Evolutionary conservation across 2,329 filamentous ascomycete species (phyloP).

Genomic region (Aspergillaceae sp.): DNA sequence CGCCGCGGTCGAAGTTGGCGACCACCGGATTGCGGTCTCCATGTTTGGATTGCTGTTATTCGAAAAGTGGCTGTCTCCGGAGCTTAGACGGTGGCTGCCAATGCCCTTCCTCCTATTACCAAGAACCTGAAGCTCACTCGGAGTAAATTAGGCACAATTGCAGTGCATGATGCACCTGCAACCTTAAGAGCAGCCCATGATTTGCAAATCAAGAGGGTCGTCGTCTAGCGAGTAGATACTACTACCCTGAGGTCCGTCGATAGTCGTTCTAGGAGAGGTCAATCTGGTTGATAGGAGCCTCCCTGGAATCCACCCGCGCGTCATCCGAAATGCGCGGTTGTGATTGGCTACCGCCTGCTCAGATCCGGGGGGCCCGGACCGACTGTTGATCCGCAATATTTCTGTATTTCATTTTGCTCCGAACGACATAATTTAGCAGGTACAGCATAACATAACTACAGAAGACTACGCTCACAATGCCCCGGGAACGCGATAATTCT

Average conservation of each 20-base stretch:
- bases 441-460: background rate
- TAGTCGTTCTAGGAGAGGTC: background rate
- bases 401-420: conserved; percentile 10
- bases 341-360: conserved; percentile 17
- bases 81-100: no score
- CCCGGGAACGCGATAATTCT: conserved; percentile 6
- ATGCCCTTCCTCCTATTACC: background rate
- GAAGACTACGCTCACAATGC: conserved; percentile 4
- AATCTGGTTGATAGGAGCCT: background rate
- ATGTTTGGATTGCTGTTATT: conserved; percentile 9
- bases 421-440: no score
- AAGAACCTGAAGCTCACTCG: no score
- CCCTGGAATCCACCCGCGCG: conserved; percentile 3
- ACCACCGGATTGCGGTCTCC: conserved; percentile 53
- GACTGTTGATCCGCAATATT: conserved; percentile 19
- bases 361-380: conserved; percentile 21
- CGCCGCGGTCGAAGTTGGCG: conserved; percentile 46
- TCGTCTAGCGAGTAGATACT: no score
- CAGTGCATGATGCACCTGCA: no score
- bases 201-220: no score
- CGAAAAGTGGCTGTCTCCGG: no score
- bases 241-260: no score
- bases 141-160: no score
- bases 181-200: no score
- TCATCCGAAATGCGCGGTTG: conserved; percentile 7